phyloP scores from a whole-genome alignment of 2,329 filamentous ascomycete species.

The Cladosporium colombiae region DNA sequence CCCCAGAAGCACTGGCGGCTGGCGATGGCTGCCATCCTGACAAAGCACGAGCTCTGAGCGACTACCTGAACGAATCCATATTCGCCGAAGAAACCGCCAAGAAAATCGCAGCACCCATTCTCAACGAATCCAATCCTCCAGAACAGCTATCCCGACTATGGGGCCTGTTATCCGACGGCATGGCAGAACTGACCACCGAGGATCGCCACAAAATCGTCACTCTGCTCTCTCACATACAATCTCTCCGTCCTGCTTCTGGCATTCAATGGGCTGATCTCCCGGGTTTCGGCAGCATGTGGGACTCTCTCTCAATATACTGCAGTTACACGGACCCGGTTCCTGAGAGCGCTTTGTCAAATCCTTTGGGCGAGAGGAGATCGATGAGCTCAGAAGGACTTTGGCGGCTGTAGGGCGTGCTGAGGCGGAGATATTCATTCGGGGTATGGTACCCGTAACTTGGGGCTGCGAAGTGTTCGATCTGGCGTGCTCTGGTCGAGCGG shows the following conservation, averaged over 20 bases:
- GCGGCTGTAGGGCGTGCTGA: neutral
- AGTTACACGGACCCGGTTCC: neutral
- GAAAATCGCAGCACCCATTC: neutral
- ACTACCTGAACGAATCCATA: neutral
- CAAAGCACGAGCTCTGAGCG: neutral
- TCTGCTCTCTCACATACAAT: neutral
- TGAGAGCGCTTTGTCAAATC: neutral
- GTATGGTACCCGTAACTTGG: neutral
- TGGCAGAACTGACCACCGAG: neutral
- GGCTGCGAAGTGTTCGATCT: neutral
- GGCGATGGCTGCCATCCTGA: slow-evolving; percentile 1
- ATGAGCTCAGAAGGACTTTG: neutral
- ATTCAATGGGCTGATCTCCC: neutral
- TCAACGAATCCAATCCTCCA: neutral
- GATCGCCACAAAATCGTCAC: neutral
- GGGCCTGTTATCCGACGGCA: neutral
- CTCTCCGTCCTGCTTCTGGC: neutral
- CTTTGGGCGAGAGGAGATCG: neutral
- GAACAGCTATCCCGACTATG: neutral
- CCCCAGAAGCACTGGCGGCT: neutral
- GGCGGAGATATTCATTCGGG: neutral
- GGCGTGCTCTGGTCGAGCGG: neutral
- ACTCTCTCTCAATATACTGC: neutral
- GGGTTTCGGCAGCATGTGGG: neutral
- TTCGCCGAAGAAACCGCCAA: neutral